Evolutionary conservation across 2,329 filamentous ascomycete species (phyloP).

Genomic region (Talaromyces sp.): DNA sequence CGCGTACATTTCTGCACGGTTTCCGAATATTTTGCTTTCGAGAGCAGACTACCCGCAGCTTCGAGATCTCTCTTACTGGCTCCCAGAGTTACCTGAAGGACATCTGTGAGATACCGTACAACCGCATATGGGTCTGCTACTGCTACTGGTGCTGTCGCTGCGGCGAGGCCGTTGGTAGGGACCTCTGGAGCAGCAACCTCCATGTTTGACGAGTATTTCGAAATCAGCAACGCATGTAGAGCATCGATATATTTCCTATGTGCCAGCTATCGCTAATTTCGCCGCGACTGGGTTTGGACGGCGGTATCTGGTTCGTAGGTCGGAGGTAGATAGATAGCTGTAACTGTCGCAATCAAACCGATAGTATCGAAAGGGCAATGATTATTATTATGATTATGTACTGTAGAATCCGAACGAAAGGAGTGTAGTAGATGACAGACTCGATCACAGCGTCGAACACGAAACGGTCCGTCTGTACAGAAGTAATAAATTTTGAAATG

Average conservation of each 20-base stretch:
- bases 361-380: not conserved
- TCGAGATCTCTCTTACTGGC: slow-evolving; percentile 76
- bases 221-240: slow-evolving; percentile 25
- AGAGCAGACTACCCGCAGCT: slow-evolving; percentile 76
- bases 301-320: not conserved
- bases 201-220: slow-evolving; percentile 25
- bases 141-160: slow-evolving; percentile 27
- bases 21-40: slow-evolving; percentile 66
- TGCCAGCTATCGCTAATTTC: not conserved
- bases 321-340: not conserved
- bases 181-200: slow-evolving; percentile 37
- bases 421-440: not conserved
- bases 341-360: not conserved
- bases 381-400: slow-evolving; percentile 8
- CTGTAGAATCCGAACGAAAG: slow-evolving; percentile 7
- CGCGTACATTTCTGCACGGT: slow-evolving; percentile 83
- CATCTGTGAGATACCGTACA: slow-evolving; percentile 67
- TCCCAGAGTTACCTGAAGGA: slow-evolving; percentile 71
- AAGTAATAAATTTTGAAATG: not conserved
- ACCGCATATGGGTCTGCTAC: slow-evolving; percentile 61
- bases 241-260: slow-evolving; percentile 28
- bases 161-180: slow-evolving; percentile 33
- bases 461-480: not conserved
- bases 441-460: not conserved
- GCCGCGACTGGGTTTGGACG: not conserved